Conservation (phyloP, 208 protist genomes). For the Herpetomonas tarakana region DNA sequence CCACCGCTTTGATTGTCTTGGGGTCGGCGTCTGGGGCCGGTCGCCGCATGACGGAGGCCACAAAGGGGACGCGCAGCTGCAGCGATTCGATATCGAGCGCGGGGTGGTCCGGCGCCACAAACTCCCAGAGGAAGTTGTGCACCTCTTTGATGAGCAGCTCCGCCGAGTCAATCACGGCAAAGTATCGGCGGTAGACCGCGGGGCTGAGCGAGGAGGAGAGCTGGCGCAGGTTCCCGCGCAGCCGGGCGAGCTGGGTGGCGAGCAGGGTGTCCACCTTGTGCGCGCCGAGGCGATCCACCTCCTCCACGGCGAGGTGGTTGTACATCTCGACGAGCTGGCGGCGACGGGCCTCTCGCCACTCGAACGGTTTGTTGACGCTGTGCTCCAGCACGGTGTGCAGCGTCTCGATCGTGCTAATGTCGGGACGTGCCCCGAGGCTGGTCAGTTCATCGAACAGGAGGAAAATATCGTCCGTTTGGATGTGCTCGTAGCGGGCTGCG, state of each 20-base stretch:
- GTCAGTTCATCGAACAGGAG: constrained; percentile 82
- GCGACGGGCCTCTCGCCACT: constrained; percentile 81
- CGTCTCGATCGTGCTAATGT: constrained; percentile 74
- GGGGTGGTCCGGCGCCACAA: constrained; percentile 66
- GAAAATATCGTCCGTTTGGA: constrained; percentile 82
- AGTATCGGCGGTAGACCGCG: constrained; percentile 66
- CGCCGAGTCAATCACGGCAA: constrained; percentile 42
- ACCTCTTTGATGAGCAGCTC: constrained; percentile 60
- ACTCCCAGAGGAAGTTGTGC: constrained; percentile 87
- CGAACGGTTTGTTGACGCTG: constrained; percentile 58
- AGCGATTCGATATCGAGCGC: constrained; percentile 66
- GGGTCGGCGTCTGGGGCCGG: constrained; percentile 15
- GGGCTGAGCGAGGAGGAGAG: constrained; percentile 62
- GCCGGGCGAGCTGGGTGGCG: constrained; percentile 52
- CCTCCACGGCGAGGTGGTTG: constrained; percentile 68
- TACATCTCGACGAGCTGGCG: constrained; percentile 83
- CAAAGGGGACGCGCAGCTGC: constrained; percentile 69
- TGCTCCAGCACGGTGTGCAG: constrained; percentile 87
- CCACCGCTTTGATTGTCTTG: constrained; percentile 17
- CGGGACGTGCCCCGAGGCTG: constrained; percentile 64
- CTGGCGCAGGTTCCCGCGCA: constrained; percentile 62
- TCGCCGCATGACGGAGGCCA: constrained; percentile 64
- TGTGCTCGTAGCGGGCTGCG: constrained; percentile 77
- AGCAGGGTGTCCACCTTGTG: constrained; percentile 60
- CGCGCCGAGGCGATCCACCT: constrained; percentile 57